Evolutionary conservation across 768 basidiomycete genomes (phyloP).

Genomic region (Serendipita indica): DNA sequence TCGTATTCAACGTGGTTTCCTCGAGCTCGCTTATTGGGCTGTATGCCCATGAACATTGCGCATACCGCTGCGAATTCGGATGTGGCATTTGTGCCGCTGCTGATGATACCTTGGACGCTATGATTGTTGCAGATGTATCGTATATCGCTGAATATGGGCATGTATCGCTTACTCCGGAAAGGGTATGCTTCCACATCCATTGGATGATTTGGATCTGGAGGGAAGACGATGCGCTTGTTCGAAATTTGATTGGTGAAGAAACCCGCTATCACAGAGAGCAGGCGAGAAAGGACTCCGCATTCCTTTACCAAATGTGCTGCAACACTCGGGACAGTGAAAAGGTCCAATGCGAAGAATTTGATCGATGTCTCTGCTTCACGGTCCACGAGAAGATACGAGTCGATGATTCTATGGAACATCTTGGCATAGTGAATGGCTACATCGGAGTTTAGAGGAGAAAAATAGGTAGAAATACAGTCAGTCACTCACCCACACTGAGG

Average conservation of each 20-base stretch:
- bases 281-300: constrained; percentile 55
- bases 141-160: constrained; percentile 86
- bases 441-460: constrained; percentile 11
- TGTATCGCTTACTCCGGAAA: constrained; percentile 91
- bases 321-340: constrained; percentile 84
- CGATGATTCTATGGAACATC: constrained; percentile 75
- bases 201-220: constrained; percentile 21
- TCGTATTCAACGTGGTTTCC: constrained; percentile 89
- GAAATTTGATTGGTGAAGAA: constrained; percentile 88
- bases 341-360: constrained; percentile 81
- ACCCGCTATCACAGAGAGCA: constrained; percentile 70
- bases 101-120: constrained; percentile 67
- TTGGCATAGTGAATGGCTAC: constrained; percentile 70
- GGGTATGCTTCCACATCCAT: constrained; percentile 74
- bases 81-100: constrained; percentile 50
- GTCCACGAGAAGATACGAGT: constrained; percentile 83
- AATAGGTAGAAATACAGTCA: neutral
- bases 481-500: constrained; percentile 53
- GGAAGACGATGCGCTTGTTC: constrained; percentile 46
- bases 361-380: constrained; percentile 91
- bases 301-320: constrained; percentile 62
- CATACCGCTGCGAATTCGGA: constrained; percentile 60
- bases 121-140: constrained; percentile 71
- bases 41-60: constrained; percentile 84
- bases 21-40: constrained; percentile 73